Conservation (phyloP, 768 basidiomycete genomes). For the Kwoniella europaea region DNA sequence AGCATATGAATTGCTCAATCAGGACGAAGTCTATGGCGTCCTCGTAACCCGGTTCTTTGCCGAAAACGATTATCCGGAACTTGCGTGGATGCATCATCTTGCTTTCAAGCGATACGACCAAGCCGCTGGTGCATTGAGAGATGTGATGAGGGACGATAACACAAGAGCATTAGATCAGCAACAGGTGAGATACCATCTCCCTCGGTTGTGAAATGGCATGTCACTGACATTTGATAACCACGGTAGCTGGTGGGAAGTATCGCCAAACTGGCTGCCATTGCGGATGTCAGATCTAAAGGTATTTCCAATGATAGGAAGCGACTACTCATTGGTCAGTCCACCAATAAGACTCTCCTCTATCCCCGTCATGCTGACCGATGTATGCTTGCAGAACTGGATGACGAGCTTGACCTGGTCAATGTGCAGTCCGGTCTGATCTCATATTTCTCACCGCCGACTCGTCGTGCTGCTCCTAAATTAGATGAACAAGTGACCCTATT, state of each 20-base stretch:
- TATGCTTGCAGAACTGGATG: slow-evolving; percentile 71
- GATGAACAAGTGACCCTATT: slow-evolving; percentile 53
- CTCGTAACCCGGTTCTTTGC: slow-evolving; percentile 78
- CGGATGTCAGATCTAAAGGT: slow-evolving; percentile 63
- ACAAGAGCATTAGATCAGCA: slow-evolving; percentile 70
- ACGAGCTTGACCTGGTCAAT: slow-evolving; percentile 82
- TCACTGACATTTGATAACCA: slow-evolving; percentile 6
- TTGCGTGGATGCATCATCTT: slow-evolving; percentile 84
- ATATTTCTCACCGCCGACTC: slow-evolving; percentile 52
- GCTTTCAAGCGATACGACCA: slow-evolving; percentile 69
- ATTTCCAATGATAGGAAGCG: slow-evolving; percentile 25
- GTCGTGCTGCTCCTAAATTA: not conserved
- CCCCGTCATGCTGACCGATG: not conserved
- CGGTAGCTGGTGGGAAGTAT: slow-evolving; percentile 84
- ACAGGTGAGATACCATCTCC: slow-evolving; percentile 66
- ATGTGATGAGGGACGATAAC: slow-evolving; percentile 63
- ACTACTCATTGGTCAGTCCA: slow-evolving; percentile 31
- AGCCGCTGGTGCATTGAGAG: slow-evolving; percentile 69
- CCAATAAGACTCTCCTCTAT: not conserved
- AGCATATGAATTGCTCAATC: slow-evolving; percentile 77
- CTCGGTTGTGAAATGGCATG: not conserved
- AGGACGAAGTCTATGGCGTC: slow-evolving; percentile 67
- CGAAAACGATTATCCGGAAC: slow-evolving; percentile 63
- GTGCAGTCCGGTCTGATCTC: slow-evolving; percentile 74
- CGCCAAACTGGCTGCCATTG: slow-evolving; percentile 82